Conservation (phyloP, 176 grass and related monocot species). For the Triticum turgidum region DNA sequence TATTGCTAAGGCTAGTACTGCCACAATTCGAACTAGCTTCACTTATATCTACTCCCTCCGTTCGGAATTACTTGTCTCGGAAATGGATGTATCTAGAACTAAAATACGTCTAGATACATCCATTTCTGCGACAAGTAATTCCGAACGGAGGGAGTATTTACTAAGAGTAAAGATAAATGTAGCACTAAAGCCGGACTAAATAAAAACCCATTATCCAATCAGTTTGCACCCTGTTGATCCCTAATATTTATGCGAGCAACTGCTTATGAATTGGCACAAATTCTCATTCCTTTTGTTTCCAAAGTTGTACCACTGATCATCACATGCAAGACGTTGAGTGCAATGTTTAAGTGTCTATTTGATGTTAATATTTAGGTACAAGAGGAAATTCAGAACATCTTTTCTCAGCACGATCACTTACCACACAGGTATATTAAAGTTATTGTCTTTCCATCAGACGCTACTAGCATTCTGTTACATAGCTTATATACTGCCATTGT, state of each 20-base stretch:
- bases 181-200: neutral
- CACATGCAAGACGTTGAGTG: neutral
- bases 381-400: constrained; percentile 38
- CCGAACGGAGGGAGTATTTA: neutral
- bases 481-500: too few relatives aligned
- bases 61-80: too few relatives aligned
- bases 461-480: too few relatives aligned
- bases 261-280: too few relatives aligned
- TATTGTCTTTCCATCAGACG: neutral
- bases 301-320: neutral
- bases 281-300: too few relatives aligned
- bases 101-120: too few relatives aligned
- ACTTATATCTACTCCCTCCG: neutral
- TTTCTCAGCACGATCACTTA: constrained; percentile 9
- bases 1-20: too few relatives aligned
- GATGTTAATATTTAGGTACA: constrained; percentile 20
- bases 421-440: constrained; percentile 26
- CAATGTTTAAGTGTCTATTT: neutral
- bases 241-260: neutral
- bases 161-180: neutral
- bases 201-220: neutral
- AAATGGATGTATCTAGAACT: too few relatives aligned
- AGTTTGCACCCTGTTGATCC: neutral
- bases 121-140: too few relatives aligned
- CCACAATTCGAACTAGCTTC: too few relatives aligned